Percentiles rank a stretch among this genome's conserved stretches.
Conservation (phyloP, 2,329 filamentous ascomycete species). For the Ascosphaera aggregata region DNA sequence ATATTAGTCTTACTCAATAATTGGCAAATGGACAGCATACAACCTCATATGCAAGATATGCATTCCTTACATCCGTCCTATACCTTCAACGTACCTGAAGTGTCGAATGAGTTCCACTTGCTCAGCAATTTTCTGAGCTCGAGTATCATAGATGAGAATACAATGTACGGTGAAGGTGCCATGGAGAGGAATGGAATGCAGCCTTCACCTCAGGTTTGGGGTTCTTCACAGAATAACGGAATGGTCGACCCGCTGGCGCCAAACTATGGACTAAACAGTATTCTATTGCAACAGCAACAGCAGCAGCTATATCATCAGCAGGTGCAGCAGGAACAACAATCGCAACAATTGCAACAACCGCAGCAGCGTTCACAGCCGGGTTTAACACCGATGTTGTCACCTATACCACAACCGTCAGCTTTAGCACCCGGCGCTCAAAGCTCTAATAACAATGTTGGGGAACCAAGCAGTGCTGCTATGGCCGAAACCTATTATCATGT, state of each 20-base stretch:
- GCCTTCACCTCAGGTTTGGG: too few relatives aligned
- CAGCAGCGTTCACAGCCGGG: conserved; percentile 11
- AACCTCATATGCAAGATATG: conserved; percentile 82
- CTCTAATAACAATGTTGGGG: conserved; percentile 30
- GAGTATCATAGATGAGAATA: conserved; percentile 66
- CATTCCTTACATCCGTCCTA: conserved; percentile 83
- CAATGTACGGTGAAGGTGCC: conserved; percentile 43
- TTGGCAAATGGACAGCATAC: too few relatives aligned
- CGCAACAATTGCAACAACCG: conserved; percentile 15
- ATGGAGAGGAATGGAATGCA: conserved; percentile 28
- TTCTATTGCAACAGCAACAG: conserved; percentile 15
- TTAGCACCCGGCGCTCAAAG: conserved; percentile 11
- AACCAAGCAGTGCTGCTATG: conserved; percentile 35
- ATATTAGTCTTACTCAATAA: too few relatives aligned
- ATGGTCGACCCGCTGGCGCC: conserved; percentile 9
- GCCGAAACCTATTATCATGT: conserved; percentile 85
- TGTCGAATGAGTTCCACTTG: conserved; percentile 89
- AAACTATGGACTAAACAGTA: conserved; percentile 9
- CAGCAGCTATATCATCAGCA: conserved; percentile 11
- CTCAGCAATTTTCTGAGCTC: conserved; percentile 92
- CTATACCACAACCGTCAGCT: conserved; percentile 5
- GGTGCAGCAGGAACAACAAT: conserved; percentile 13
- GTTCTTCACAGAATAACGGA: too few relatives aligned
- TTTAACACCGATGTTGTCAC: conserved; percentile 13
- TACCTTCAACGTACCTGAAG: conserved; percentile 85